These are phyloP conservation scores for Dactylonectria estremocensis DNA, from an alignment of 2,329 filamentous ascomycete species.

Conservation along the genomic window DNA sequence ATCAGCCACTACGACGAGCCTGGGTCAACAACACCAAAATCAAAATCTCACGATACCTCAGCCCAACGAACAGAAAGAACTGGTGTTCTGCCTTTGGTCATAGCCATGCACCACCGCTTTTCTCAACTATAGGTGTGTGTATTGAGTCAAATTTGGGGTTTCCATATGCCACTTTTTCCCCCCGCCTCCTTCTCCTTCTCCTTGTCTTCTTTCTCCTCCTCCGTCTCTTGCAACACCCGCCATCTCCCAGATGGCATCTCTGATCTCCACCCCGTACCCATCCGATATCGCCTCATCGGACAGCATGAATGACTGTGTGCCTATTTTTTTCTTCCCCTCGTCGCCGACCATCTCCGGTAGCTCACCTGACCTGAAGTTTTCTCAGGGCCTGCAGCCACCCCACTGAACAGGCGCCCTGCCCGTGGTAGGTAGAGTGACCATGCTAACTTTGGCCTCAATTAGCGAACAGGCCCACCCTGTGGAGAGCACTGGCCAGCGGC, in stretches of 20 bases:
- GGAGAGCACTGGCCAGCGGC: not conserved
- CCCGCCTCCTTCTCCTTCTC: not conserved
- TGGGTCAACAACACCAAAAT: slow-evolving; percentile 23
- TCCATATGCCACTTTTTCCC: not conserved
- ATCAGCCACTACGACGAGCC: not conserved
- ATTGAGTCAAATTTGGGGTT: not conserved
- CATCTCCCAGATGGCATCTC: slow-evolving; percentile 1
- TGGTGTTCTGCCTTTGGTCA: not conserved
- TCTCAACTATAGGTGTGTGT: not conserved
- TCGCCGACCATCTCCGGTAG: slow-evolving; percentile 30
- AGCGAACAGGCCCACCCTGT: slow-evolving; percentile 19
- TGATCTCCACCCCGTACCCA: slow-evolving; percentile 13
- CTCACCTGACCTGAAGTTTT: slow-evolving; percentile 46
- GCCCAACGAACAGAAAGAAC: not conserved
- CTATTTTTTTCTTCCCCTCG: slow-evolving; percentile 5
- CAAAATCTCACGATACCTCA: slow-evolving; percentile 28
- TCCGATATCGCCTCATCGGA: slow-evolving; percentile 36
- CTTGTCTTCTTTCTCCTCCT: not conserved
- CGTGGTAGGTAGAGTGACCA: slow-evolving; percentile 20
- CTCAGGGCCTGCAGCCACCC: slow-evolving; percentile 23
- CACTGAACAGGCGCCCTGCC: slow-evolving; percentile 23
- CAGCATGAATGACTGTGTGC: not conserved
- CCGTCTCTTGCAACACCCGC: not conserved
- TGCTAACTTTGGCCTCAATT: slow-evolving; percentile 20
- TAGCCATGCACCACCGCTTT: not conserved